Conservation (phyloP, 2,329 filamentous ascomycete genomes). For the Nemania serpens region DNA sequence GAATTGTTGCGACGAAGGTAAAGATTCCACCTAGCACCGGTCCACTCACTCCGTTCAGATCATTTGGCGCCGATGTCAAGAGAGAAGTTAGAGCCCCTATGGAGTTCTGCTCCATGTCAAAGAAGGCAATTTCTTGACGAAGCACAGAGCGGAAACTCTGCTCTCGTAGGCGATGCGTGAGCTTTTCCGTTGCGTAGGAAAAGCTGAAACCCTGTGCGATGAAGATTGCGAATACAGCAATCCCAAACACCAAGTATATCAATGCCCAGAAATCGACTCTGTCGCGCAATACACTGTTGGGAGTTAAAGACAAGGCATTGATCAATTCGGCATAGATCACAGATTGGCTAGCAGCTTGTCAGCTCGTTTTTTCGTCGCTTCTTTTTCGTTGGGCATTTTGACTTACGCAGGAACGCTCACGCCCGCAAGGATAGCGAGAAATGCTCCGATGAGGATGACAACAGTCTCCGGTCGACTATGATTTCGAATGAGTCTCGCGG, state of each 20-base stretch:
- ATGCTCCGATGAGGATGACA: background rate
- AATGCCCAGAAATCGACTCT: conserved; percentile 7
- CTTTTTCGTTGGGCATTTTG: background rate
- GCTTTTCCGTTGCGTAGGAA: conserved; percentile 4
- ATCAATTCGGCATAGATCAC: background rate
- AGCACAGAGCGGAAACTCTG: conserved; percentile 9
- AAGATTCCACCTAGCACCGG: conserved; percentile 42
- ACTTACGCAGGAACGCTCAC: too few relatives aligned
- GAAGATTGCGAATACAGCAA: background rate
- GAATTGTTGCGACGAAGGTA: conserved; percentile 47
- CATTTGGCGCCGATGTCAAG: background rate
- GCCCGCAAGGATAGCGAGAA: conserved; percentile 1
- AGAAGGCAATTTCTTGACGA: conserved; percentile 15
- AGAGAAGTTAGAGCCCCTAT: background rate
- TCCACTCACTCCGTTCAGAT: conserved; percentile 7
- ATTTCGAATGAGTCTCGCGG: conserved; percentile 1
- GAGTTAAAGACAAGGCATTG: background rate
- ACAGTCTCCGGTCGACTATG: conserved; percentile 1
- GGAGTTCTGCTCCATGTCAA: background rate
- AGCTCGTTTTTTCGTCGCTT: background rate
- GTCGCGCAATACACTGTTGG: background rate
- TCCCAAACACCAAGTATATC: conserved; percentile 3
- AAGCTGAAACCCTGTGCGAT: conserved; percentile 8
- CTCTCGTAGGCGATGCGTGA: background rate
- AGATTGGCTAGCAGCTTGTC: background rate